Conservation (phyloP, 176 grass and related monocot species). For the Musa troglodytarum region DNA sequence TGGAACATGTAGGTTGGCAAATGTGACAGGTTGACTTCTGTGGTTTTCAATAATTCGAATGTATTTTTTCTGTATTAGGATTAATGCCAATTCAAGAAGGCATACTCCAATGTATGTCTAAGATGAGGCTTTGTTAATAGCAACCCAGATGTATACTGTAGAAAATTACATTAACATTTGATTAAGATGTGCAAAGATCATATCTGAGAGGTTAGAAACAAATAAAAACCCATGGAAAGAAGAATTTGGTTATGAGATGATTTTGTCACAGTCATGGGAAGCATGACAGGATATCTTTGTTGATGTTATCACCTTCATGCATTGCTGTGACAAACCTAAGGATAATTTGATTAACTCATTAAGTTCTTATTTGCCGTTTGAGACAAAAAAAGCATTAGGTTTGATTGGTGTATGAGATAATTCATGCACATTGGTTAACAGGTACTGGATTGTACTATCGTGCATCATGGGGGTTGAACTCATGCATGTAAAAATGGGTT, state of each 20-base stretch:
- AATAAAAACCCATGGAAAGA: background rate
- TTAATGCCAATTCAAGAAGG: too few species aligned
- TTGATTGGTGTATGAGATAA: too few species aligned
- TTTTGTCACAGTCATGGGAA: background rate
- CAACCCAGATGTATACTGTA: background rate
- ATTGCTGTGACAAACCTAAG: background rate
- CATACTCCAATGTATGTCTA: background rate
- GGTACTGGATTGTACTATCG: background rate
- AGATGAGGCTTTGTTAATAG: background rate
- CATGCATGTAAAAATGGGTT: background rate
- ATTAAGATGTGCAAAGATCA: background rate
- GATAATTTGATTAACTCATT: background rate
- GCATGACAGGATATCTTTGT: background rate
- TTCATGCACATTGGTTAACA: background rate
- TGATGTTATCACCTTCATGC: background rate
- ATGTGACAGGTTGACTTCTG: too few species aligned
- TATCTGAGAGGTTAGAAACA: background rate
- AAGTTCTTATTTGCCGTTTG: background rate
- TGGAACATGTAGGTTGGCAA: too few species aligned
- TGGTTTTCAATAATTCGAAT: too few species aligned
- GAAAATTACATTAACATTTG: background rate
- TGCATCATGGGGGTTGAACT: background rate
- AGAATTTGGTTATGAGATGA: background rate
- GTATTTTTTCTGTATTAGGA: too few species aligned
- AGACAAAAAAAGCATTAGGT: too few species aligned